A percentile compares a stretch with the other conserved stretches of the same genome.
Evolutionary conservation across 2,329 filamentous ascomycete species (phyloP).

Genomic region (Botrytis squamosa): DNA sequence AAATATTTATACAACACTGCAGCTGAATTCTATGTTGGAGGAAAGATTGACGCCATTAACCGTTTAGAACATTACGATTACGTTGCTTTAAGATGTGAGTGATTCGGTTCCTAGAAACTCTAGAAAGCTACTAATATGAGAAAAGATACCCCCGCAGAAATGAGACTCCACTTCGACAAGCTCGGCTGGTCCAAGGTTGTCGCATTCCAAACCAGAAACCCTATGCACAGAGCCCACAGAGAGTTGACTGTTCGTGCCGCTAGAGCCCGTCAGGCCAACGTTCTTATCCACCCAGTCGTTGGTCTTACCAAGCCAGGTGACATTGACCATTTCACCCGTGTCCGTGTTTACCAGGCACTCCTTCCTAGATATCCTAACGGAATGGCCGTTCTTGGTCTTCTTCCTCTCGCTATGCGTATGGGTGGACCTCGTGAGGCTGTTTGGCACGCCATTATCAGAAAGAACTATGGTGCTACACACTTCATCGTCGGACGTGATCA

Average conservation of each 20-base stretch:
- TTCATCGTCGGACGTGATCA: slow-evolving; percentile 99
- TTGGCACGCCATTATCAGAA: slow-evolving; percentile 99
- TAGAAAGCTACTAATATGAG: slow-evolving; percentile 25
- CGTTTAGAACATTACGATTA: slow-evolving; percentile 98
- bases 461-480: slow-evolving; percentile 98
- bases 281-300: slow-evolving; percentile 97
- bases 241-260: slow-evolving; percentile 97
- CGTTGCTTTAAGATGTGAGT: slow-evolving; percentile 86
- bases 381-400: slow-evolving; percentile 94
- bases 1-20: slow-evolving; percentile 81
- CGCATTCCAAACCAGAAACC: slow-evolving; percentile 98
- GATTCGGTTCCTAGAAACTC: background rate
- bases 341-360: slow-evolving; percentile 96
- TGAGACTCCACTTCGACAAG: slow-evolving; percentile 97
- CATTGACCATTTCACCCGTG: slow-evolving; percentile 99
- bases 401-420: slow-evolving; percentile 98
- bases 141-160: slow-evolving; percentile 84
- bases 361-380: slow-evolving; percentile 97
- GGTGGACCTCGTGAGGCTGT: slow-evolving; percentile 96
- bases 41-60: slow-evolving; percentile 94
- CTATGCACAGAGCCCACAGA: slow-evolving; percentile 98
- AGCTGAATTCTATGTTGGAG: slow-evolving; percentile 88
- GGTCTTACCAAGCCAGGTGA: slow-evolving; percentile 98
- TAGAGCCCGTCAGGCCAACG: slow-evolving; percentile 93
- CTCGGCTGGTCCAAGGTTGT: slow-evolving; percentile 97